phyloP scores from a whole-genome alignment of 768 basidiomycete genomes.

The Tylopilus sp. region DNA sequence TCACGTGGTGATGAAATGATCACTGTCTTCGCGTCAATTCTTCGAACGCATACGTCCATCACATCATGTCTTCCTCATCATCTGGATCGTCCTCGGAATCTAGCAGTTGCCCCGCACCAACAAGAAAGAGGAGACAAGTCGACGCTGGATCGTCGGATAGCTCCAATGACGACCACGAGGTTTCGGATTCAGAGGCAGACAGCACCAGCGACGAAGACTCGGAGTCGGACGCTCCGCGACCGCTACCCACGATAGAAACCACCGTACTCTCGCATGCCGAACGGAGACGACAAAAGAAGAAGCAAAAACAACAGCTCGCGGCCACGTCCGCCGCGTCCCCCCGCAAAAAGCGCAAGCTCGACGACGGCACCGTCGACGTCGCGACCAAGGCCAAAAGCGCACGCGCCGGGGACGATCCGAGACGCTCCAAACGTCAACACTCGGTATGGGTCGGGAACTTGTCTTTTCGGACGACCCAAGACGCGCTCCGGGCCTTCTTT shows the following conservation, averaged over 20 bases:
- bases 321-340: slow-evolving; percentile 11
- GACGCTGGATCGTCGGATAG: slow-evolving; percentile 17
- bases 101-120: slow-evolving; percentile 26
- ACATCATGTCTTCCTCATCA: slow-evolving; percentile 14
- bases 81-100: slow-evolving; percentile 34
- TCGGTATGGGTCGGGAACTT: slow-evolving; percentile 97
- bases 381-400: not conserved
- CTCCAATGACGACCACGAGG: slow-evolving; percentile 28
- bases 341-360: slow-evolving; percentile 47
- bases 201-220: slow-evolving; percentile 7
- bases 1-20: slow-evolving; percentile 8
- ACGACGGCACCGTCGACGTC: slow-evolving; percentile 9
- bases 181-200: slow-evolving; percentile 14
- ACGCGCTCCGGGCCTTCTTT: slow-evolving; percentile 70
- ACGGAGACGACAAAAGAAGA: slow-evolving; percentile 59
- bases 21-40: too few relatives aligned
- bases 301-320: slow-evolving; percentile 20
- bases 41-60: not conserved
- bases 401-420: slow-evolving; percentile 2
- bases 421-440: slow-evolving; percentile 60
- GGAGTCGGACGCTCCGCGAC: slow-evolving; percentile 3
- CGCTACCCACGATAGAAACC: slow-evolving; percentile 2
- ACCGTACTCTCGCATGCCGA: slow-evolving; percentile 75
- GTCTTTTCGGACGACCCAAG: slow-evolving; percentile 81
- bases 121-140: slow-evolving; percentile 23